These are phyloP conservation scores for Phytopythium chamaehyphon DNA, from an alignment of 352 stramenopile genomes.

Conservation along the genomic window DNA sequence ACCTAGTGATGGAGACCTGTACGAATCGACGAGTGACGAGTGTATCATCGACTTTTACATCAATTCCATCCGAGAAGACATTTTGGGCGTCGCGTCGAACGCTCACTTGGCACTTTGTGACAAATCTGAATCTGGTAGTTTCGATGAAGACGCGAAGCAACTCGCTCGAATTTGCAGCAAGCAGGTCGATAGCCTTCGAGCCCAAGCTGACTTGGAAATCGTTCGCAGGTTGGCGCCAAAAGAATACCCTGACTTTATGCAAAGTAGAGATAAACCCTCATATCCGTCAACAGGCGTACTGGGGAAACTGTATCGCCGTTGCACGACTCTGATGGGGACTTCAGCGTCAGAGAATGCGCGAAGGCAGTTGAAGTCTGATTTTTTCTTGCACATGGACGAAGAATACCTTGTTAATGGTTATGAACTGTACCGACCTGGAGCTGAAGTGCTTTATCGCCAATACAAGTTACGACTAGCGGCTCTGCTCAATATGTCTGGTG, in stretches of 20 bases:
- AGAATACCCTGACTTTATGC: slow-evolving; percentile 80
- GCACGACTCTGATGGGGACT: slow-evolving; percentile 40
- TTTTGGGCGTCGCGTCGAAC: slow-evolving; percentile 75
- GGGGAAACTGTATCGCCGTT: slow-evolving; percentile 70
- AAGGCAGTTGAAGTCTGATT: background rate
- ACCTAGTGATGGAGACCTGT: slow-evolving; percentile 14
- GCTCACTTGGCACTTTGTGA: slow-evolving; percentile 71
- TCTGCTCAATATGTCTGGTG: slow-evolving; percentile 60
- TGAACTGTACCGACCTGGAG: slow-evolving; percentile 31
- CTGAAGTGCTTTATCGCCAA: slow-evolving; percentile 49
- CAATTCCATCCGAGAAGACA: slow-evolving; percentile 65
- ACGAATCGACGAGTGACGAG: slow-evolving; percentile 33
- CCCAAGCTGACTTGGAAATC: slow-evolving; percentile 50
- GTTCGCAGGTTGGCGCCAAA: slow-evolving; percentile 45
- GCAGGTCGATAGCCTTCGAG: slow-evolving; percentile 63
- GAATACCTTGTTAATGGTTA: slow-evolving; percentile 53
- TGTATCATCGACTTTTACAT: slow-evolving; percentile 70
- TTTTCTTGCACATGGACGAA: slow-evolving; percentile 38
- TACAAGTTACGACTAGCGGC: slow-evolving; percentile 55
- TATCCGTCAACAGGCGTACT: slow-evolving; percentile 73
- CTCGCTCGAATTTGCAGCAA: slow-evolving; percentile 64
- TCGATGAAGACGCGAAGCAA: slow-evolving; percentile 41
- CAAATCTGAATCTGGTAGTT: slow-evolving; percentile 32
- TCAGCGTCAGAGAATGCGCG: slow-evolving; percentile 27
- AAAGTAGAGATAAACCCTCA: slow-evolving; percentile 54